Evolutionary conservation across 805 yeast species (phyloP), one percentile per base, ranked within the genome.

Genomic region (Zygotorulaspora danielsina): DNA sequence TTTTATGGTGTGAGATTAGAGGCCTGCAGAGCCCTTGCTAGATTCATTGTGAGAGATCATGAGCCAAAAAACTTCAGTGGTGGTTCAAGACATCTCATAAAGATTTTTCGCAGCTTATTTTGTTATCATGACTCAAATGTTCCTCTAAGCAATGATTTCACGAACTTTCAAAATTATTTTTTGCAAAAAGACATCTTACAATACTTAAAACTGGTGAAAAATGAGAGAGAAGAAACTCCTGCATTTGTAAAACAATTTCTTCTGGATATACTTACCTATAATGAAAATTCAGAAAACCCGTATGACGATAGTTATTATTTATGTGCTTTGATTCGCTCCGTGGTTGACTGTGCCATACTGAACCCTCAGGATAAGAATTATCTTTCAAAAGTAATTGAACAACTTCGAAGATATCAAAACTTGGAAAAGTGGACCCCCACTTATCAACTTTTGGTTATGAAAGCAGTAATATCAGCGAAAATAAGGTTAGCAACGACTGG

Each of bases 361-460:
- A 64, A 64, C 29, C 63, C 55, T 15, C 54, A 51, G 3, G 71
- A 67, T 20, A 57, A 44, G 20, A 55, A 54, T 3, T 77, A 73
- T 50, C 55, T 76, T 2, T 49, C 57, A 3, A 73, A 71, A 11
- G 78, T 80, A 0, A 51, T 80, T 6, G 70, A 72, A 5, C 97
- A 89, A 54, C 67, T 93, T 32, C 77, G 80, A 39, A 72, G 97
- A 42, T 73, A 79, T 44, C 77, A 79, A 49, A 78, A 88, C 45
- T 71, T 93, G 64, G 97, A 90, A 54, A 79, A 75, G 30, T 87
- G 94, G 94, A 70, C 82, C 6, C 90, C 96, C 1, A 81, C 95
- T 0, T 78, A 75, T 45, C 81, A 57, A 27, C 42, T 57, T 8
- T 36, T 50, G 32, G 78, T 37, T 58, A 72, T 41, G 46, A 71